Evolutionary conservation across 2,329 filamentous ascomycete species (phyloP), one percentile per base, ranked within the genome.

Genomic region (Penicillium sp.): DNA sequence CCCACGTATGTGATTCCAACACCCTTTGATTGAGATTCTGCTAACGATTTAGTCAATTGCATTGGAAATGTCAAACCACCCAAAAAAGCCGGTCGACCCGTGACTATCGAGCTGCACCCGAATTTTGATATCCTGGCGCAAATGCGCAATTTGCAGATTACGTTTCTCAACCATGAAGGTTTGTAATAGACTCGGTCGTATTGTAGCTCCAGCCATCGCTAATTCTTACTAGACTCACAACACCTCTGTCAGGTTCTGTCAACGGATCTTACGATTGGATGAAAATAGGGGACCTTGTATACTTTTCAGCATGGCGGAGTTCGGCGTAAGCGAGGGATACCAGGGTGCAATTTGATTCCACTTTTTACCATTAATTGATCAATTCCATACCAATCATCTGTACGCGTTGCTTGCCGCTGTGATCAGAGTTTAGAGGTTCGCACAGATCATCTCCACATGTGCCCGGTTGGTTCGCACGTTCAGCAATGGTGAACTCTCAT

Each of bases 71-170:
- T 68, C 26, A 62, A 62, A 30, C 58, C 59, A 9, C 59, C 57
- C 5, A 68, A 67, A 39, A 67, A 67, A 44, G 39, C 55, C 11
- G 61, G 62, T 5, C 54, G 56, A 27, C 64, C 65, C 22, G 57
- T 66, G 3, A 36, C 55, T n/a, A 25, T 68, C 22, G 54, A 64
- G 13, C 43, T 67, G 3, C 54, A 57, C 30, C 62, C 64, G 2
- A 68, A 66, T 37, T 67, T 66, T 35, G 65, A 68, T 5, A 50
- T 66, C 28, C 47, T 67, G n/a, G 44, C 62, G 6, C 51, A 63
- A 40, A 61, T 68, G 62, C 62, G 59, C 39, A 54, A 47, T 25
- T 32, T 68, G 27, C 52, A 60, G 30, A 59, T 68, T 28, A 45
- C 53, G 20, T 68, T 68, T 40, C 52, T 68, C 14, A 63, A 68